Evolutionary conservation across 1,284 basidiomycete genomes (phyloP), one percentile per base, ranked within the genome.

Genomic region (Ceratobasidium sp.): DNA sequence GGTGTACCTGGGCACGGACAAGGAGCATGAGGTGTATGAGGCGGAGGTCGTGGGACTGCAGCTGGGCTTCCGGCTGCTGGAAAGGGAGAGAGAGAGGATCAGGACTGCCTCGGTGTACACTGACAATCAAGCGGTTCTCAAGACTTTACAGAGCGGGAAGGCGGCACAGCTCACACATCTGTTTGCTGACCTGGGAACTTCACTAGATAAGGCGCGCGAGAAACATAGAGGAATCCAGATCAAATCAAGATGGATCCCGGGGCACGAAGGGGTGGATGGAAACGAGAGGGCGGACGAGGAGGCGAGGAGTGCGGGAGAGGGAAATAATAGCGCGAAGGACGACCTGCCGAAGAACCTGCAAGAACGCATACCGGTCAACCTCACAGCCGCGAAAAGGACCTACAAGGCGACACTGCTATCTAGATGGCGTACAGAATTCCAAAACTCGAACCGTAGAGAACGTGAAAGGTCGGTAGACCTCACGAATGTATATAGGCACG

Each of bases 21-120:
- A 40, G n/a, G 50, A 76, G 50, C 78, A 78, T 52, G 74, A 66
- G 28, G 71, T 78, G 7, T 78, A 76, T 46, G 73, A 78, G 64
- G 78, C 78, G 10, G 78, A 78, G 54, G 33, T 78, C 12, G 64
- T 78, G 1, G 73, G 78, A n/a, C 44, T 78, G 28, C 17, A 59
- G 23, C 38, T 78, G 13, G 77, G 59, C 4, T 42, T 71, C 12
- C 26, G 71, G 15, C 42, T 78, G 48, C 70, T 78, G 56, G 64
- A 26, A 42, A 42, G 10, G n/a, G 77, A 78, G 54, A 42, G 62
- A 46, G 1, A 40, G 33, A 13, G 26, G n/a, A 48, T 57, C 1
- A 15, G 23, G 7, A 28, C 23, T 20, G 70, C 57, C 10, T 26
- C 38, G 9, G 64, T 73, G 3, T 69, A 44, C 17, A 56, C 54